These are phyloP conservation scores for Colletotrichum sp. DNA, from an alignment of 2,329 filamentous ascomycete species.

Conservation along the genomic window DNA sequence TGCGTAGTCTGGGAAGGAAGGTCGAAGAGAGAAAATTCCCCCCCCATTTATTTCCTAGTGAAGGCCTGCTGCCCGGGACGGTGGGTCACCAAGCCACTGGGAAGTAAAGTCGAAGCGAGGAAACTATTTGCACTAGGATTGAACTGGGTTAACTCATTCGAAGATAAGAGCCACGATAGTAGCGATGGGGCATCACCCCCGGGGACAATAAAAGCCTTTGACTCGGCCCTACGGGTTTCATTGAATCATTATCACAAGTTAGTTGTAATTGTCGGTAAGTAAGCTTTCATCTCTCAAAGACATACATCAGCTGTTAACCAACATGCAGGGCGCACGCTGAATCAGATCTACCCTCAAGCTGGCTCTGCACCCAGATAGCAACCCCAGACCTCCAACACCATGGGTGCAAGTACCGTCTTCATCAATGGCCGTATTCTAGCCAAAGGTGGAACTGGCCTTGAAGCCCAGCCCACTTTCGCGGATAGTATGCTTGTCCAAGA, in stretches of 20 bases:
- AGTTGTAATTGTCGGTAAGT: neutral
- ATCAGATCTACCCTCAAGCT: neutral
- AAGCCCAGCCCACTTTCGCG: constrained; percentile 13
- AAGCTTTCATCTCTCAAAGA: neutral
- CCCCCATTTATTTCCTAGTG: neutral
- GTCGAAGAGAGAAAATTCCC: neutral
- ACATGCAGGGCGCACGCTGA: neutral
- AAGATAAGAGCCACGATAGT: neutral
- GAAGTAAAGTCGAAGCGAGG: neutral
- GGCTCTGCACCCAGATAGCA: neutral
- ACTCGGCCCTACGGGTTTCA: neutral
- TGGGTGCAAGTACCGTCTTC: constrained; percentile 21
- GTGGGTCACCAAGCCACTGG: neutral
- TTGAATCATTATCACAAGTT: neutral
- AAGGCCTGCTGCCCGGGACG: neutral
- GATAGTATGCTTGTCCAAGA: constrained; percentile 1
- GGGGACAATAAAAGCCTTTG: neutral
- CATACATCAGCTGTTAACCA: neutral
- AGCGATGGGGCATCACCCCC: neutral
- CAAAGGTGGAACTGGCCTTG: constrained; percentile 26
- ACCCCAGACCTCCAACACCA: neutral
- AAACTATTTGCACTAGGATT: neutral
- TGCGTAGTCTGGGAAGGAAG: neutral
- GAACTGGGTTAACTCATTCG: neutral
- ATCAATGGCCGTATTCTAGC: constrained; percentile 33